phyloP scores from a whole-genome alignment of 768 basidiomycete species.

The Hirschioporus abietinus region DNA sequence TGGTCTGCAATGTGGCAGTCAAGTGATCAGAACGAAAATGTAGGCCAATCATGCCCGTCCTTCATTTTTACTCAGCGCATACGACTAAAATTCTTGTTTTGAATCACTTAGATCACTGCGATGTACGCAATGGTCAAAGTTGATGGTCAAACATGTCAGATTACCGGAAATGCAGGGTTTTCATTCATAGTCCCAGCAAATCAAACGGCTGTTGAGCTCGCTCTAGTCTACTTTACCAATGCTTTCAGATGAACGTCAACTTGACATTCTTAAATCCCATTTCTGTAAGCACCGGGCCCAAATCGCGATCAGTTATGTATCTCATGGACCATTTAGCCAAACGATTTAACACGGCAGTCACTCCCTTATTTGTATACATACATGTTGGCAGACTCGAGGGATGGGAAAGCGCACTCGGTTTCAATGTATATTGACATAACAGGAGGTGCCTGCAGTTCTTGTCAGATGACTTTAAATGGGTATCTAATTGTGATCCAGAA shows the following conservation, averaged over 20 bases:
- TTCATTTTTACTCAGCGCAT: background rate
- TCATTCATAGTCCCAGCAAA: slow-evolving; percentile 29
- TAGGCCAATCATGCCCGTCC: too few relatives aligned
- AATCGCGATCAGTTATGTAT: background rate
- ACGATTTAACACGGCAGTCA: slow-evolving; percentile 56
- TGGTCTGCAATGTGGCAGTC: slow-evolving; percentile 67
- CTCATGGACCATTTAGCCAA: slow-evolving; percentile 36
- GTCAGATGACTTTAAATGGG: too few relatives aligned
- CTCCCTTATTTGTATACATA: slow-evolving; percentile 55
- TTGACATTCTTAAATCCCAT: slow-evolving; percentile 64
- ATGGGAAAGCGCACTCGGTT: slow-evolving; percentile 43
- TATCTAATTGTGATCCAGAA: too few relatives aligned
- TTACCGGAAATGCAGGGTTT: slow-evolving; percentile 42
- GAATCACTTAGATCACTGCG: slow-evolving; percentile 49
- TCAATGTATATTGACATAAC: slow-evolving; percentile 58
- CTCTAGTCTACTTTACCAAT: slow-evolving; percentile 62
- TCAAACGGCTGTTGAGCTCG: slow-evolving; percentile 38
- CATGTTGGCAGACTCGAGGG: slow-evolving; percentile 41
- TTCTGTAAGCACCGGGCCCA: slow-evolving; percentile 38
- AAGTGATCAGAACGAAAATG: slow-evolving; percentile 21
- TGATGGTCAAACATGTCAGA: slow-evolving; percentile 48
- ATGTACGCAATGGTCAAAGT: slow-evolving; percentile 64
- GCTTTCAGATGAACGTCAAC: slow-evolving; percentile 58
- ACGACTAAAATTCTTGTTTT: slow-evolving; percentile 6
- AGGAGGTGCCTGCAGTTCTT: slow-evolving; percentile 30